These are phyloP conservation scores for Curvularia hawaiiensis DNA, from an alignment of 2,329 filamentous ascomycete genomes.

Conservation along the genomic window DNA sequence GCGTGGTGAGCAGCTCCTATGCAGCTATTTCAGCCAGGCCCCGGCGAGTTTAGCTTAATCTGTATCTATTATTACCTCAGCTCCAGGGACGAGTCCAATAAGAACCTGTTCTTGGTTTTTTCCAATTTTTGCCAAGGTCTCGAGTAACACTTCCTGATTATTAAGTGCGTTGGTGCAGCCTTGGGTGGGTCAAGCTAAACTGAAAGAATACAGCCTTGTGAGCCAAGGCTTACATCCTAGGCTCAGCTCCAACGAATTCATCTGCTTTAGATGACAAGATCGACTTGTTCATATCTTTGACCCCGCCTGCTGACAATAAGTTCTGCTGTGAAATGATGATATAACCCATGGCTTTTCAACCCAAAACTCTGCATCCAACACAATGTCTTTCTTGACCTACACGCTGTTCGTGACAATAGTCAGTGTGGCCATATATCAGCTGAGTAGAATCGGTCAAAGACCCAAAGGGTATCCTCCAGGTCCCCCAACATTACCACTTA, in stretches of 20 bases:
- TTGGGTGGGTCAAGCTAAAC: neutral
- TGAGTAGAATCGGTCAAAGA: slow-evolving; percentile 30
- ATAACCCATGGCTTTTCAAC: neutral
- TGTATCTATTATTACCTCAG: neutral
- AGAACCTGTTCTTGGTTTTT: too few species aligned
- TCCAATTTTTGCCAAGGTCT: neutral
- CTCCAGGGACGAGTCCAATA: too few species aligned
- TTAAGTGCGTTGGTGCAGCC: neutral
- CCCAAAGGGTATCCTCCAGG: slow-evolving; percentile 54
- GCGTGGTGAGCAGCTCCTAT: too few species aligned
- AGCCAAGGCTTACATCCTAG: neutral
- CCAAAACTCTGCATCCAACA: neutral
- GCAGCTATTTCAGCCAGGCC: too few species aligned
- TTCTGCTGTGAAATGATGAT: neutral
- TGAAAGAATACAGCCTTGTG: neutral
- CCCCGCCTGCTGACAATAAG: neutral
- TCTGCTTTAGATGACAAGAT: neutral
- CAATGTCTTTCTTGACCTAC: slow-evolving; percentile 9
- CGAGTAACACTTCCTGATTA: neutral
- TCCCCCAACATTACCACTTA: slow-evolving; percentile 56
- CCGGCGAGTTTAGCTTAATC: too few species aligned
- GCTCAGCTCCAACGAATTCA: neutral
- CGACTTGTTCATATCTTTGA: neutral
- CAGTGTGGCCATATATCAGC: slow-evolving; percentile 6
- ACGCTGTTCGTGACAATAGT: neutral